Evolutionary conservation across 2,329 filamentous ascomycete species (phyloP).

Genomic region (Penicillium sp.): DNA sequence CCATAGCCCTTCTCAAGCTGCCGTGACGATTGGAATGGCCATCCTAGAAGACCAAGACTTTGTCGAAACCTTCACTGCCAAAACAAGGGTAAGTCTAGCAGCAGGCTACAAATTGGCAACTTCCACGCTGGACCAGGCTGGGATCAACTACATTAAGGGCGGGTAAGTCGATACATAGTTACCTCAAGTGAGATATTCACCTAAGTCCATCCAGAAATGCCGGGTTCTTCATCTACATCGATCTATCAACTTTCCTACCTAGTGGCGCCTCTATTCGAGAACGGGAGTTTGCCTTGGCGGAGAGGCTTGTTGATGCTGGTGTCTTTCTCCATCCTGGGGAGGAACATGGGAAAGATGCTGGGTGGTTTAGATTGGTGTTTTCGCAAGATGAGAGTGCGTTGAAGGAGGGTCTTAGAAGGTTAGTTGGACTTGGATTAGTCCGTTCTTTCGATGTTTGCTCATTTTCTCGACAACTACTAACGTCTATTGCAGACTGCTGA

Average conservation of each 20-base stretch:
- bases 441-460: not conserved
- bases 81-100: constrained; percentile 23
- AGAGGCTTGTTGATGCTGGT: constrained; percentile 44
- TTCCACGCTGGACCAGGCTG: constrained; percentile 32
- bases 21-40: constrained; percentile 27
- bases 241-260: constrained; percentile 42
- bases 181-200: not conserved
- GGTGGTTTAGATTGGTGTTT: constrained; percentile 55
- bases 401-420: constrained; percentile 35
- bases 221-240: constrained; percentile 47
- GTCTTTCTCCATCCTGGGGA: constrained; percentile 51
- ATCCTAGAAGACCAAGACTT: constrained; percentile 34
- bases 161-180: constrained; percentile 19
- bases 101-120: constrained; percentile 29
- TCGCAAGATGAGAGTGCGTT: constrained; percentile 35
- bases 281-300: constrained; percentile 45
- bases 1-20: constrained; percentile 25
- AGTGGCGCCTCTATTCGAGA: constrained; percentile 22
- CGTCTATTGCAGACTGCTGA: constrained; percentile 1
- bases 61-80: constrained; percentile 32
- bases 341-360: constrained; percentile 43
- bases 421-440: not conserved
- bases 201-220: constrained; percentile 33
- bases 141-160: constrained; percentile 37
- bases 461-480: not conserved